Evolutionary conservation across 2,329 filamentous ascomycete species (phyloP), one percentile per base, ranked within the genome.

Genomic region (Penicillium sp.): DNA sequence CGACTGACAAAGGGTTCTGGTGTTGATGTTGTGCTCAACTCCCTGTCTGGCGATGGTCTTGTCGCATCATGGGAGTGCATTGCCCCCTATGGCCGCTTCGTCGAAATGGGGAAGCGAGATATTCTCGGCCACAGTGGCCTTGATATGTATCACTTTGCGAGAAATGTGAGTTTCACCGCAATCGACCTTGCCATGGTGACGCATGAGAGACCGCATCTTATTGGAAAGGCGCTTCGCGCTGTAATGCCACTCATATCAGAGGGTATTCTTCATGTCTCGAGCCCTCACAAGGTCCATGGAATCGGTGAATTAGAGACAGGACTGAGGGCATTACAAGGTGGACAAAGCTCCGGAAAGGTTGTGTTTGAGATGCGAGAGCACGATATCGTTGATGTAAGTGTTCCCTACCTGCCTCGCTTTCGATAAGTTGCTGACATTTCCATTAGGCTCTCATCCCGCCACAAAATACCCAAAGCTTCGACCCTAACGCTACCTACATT

Each of bases 31-130:
- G 22, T 43, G 7, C 40, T 43, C 40, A 43, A 43, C 21, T 43
- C 52, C 3, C 39, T 63, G 3, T 40, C 43, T 3, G 59, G 55
- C 2, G 57, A 60, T 3, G 46, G 49, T 5, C 43, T 61, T 14
- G 51, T 46, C n/a, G 47, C 21, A 14, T 55, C 40, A 5, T 58
- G 52, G 43, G 34, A 40, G 2, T 50, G 32, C 24, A 38, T 45
- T 18, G 55, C 55, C 3, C 10, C 40, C 2, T 60, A 51, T 29
- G 55, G 57, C 29, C 50, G 58, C 7, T 58, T 60, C 11, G 38
- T 60, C 2, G 53, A 59, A 11, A 50, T 62, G 14, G 60, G 61
- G 2, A 60, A 60, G 18, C 21, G 40, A 7, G 34, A 36, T n/a
- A n/a, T 36, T 6, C 34, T 36, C 2, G 14, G 6, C 6, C 34